phyloP scores from a whole-genome alignment of 306 rosid genomes.

The Mucuna pruriens region DNA sequence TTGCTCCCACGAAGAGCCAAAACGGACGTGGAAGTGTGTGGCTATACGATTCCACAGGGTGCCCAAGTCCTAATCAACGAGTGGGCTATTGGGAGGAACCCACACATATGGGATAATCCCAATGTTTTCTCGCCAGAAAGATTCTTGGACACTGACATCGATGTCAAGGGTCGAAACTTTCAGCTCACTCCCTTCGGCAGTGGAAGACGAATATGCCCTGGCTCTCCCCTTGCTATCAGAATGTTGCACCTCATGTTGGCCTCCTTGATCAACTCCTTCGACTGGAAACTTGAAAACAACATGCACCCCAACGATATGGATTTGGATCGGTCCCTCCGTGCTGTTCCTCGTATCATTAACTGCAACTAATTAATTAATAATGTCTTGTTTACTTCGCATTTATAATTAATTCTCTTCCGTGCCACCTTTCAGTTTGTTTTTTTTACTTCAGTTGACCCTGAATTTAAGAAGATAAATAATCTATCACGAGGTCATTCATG shows the following conservation, averaged over 20 bases:
- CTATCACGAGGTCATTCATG: no score
- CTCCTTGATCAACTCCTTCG: slow-evolving; percentile 55
- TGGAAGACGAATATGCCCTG: slow-evolving; percentile 55
- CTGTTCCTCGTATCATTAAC: slow-evolving; percentile 17
- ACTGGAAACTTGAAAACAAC: slow-evolving; percentile 63
- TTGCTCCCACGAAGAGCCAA: slow-evolving; percentile 59
- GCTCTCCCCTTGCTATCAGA: slow-evolving; percentile 52
- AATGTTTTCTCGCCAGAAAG: slow-evolving; percentile 59
- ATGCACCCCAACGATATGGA: slow-evolving; percentile 43
- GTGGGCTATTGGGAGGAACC: slow-evolving; percentile 55
- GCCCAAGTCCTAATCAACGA: slow-evolving; percentile 52
- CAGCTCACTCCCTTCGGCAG: slow-evolving; percentile 59
- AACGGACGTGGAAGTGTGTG: slow-evolving; percentile 47
- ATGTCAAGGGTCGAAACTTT: slow-evolving; percentile 52
- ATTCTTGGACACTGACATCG: slow-evolving; percentile 51
- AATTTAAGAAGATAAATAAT: no score
- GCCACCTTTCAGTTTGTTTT: no score
- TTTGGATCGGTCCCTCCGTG: slow-evolving; percentile 40
- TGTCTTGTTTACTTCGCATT: no score
- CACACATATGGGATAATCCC: slow-evolving; percentile 51
- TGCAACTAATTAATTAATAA: no score
- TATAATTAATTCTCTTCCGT: no score
- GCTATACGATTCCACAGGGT: slow-evolving; percentile 54
- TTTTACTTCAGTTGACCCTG: no score
- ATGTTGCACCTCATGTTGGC: slow-evolving; percentile 62